These are phyloP conservation scores for Acephala macrosclerotiorum DNA, from an alignment of 2,329 filamentous ascomycete genomes.

Conservation along the genomic window DNA sequence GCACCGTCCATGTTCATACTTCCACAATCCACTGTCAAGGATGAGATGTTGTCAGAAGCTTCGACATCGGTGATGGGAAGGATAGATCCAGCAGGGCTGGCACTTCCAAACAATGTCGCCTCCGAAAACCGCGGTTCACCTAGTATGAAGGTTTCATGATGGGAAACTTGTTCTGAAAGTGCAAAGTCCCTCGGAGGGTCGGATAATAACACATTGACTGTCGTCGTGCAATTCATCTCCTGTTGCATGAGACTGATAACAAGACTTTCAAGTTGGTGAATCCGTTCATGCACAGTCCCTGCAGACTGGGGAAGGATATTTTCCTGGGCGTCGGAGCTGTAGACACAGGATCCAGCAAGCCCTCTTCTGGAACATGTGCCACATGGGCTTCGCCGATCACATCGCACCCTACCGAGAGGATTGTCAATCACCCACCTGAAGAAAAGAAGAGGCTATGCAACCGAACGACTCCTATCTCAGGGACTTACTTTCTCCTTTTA, in stretches of 20 bases:
- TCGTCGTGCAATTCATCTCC: not conserved
- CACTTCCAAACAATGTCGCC: not conserved
- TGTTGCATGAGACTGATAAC: conserved; percentile 14
- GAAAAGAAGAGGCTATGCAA: not conserved
- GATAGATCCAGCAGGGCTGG: not conserved
- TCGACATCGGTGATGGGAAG: too few relatives aligned
- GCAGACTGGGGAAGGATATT: not conserved
- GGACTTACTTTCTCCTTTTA: conserved; percentile 24
- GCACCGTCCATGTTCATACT: not conserved
- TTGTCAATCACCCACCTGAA: not conserved
- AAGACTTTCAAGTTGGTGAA: conserved; percentile 24
- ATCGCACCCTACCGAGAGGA: conserved; percentile 47
- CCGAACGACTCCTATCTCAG: not conserved
- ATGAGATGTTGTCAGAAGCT: not conserved
- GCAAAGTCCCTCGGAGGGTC: not conserved
- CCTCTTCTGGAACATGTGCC: conserved; percentile 58
- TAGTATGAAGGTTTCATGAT: not conserved
- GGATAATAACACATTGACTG: not conserved
- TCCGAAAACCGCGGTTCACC: not conserved
- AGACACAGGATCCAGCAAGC: conserved; percentile 53
- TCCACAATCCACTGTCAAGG: not conserved
- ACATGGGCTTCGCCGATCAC: conserved; percentile 59
- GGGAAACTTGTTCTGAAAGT: not conserved
- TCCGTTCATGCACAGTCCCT: conserved; percentile 1
- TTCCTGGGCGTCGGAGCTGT: conserved; percentile 53